Conservation (phyloP, 441 rosid genomes). For the Syzygium malaccense region DNA sequence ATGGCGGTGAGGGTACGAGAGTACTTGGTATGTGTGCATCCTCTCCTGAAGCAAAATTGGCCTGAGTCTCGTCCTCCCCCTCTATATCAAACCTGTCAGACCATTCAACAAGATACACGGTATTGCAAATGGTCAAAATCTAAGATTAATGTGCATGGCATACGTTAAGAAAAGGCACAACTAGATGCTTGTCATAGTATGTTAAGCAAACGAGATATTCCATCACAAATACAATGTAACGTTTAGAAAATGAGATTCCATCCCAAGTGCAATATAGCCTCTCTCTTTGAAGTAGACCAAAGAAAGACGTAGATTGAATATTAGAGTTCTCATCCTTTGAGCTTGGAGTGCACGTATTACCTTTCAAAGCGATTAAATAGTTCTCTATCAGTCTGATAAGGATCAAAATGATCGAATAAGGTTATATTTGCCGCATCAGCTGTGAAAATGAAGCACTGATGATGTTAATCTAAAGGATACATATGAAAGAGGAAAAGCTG, state of each 20-base stretch:
- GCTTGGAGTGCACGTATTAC: constrained; percentile 17
- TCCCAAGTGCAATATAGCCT: not conserved
- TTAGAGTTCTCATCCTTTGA: not conserved
- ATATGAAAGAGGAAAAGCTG: not conserved
- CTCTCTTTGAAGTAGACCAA: not conserved
- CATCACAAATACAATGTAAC: not conserved
- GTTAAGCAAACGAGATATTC: not conserved
- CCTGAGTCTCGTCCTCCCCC: constrained; percentile 61
- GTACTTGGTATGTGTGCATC: constrained; percentile 38
- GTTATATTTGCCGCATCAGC: constrained; percentile 77
- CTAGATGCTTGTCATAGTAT: not conserved
- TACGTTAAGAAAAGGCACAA: not conserved
- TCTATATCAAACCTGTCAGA: constrained; percentile 70
- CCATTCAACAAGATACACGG: not conserved
- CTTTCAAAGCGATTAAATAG: constrained; percentile 61
- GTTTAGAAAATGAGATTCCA: not conserved
- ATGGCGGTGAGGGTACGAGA: constrained; percentile 49
- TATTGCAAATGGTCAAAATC: not conserved
- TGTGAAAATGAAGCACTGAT: constrained; percentile 12
- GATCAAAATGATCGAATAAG: constrained; percentile 52
- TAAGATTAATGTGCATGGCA: not conserved
- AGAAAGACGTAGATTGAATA: not conserved
- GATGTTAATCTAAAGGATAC: not conserved
- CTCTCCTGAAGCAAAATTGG: constrained; percentile 44
- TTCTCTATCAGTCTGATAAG: constrained; percentile 37